Conservation (phyloP, 73 alveolate species). For the Stentor coeruleus region DNA sequence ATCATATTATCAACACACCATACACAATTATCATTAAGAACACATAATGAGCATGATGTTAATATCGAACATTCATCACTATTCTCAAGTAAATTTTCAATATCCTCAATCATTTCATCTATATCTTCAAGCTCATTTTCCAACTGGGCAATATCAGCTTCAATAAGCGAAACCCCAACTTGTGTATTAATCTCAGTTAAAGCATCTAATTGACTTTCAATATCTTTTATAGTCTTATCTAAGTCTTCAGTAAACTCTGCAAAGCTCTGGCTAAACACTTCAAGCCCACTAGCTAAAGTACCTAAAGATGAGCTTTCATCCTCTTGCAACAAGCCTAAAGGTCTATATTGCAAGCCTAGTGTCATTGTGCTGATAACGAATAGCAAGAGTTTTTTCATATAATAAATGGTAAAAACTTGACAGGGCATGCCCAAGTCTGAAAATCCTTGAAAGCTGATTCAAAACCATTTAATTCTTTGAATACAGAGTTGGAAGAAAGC, state of each 20-base stretch:
- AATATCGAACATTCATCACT: not conserved
- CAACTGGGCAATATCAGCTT: not conserved
- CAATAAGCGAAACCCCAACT: not conserved
- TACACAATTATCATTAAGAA: not conserved
- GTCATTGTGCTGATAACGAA: too few relatives aligned
- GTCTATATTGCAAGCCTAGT: too few relatives aligned
- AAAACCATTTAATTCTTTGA: not conserved
- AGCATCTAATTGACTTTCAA: not conserved
- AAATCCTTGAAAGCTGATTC: constrained; percentile 5
- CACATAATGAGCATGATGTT: not conserved
- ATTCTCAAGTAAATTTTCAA: too few relatives aligned
- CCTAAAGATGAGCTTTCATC: not conserved
- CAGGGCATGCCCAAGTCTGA: constrained; percentile 16
- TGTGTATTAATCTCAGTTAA: not conserved
- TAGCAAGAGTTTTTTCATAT: too few relatives aligned
- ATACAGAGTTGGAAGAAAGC: not conserved
- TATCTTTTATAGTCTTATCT: not conserved
- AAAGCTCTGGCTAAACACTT: not conserved
- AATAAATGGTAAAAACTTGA: constrained; percentile 3
- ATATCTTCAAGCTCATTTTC: not conserved
- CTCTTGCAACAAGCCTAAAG: too few relatives aligned
- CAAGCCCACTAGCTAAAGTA: not conserved
- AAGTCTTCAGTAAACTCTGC: not conserved
- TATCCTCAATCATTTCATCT: too few relatives aligned
- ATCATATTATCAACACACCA: not conserved